These are phyloP conservation scores for Glutinoglossum americanum DNA, from an alignment of 495 filamentous ascomycete species.

Conservation along the genomic window DNA sequence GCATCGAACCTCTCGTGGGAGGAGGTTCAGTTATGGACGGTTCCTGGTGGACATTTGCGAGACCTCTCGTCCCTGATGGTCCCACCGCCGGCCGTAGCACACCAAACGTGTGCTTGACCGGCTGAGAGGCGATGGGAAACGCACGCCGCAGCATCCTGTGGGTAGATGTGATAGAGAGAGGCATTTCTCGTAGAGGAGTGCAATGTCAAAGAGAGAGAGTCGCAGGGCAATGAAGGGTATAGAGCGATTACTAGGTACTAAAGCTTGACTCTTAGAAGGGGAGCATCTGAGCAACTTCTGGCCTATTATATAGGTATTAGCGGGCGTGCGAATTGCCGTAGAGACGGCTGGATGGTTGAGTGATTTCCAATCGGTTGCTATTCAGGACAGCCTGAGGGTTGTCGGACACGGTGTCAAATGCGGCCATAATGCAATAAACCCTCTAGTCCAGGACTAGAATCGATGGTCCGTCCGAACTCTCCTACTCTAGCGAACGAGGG, in stretches of 20 bases:
- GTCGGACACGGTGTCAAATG: not conserved
- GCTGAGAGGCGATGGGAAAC: not conserved
- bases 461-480: not conserved
- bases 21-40: not conserved
- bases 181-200: not conserved
- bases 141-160: not conserved
- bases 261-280: not conserved
- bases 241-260: not conserved
- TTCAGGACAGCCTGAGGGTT: not conserved
- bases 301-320: not conserved
- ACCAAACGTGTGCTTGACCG: not conserved
- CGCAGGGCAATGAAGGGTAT: not conserved
- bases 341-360: not conserved
- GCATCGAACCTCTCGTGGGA: constrained; percentile 12
- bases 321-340: no score
- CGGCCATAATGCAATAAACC: not conserved
- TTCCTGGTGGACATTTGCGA: not conserved
- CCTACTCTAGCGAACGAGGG: no score
- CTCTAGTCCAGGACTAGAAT: not conserved
- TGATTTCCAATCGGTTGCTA: not conserved
- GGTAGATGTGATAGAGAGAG: not conserved
- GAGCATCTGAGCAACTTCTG: not conserved
- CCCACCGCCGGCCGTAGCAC: not conserved
- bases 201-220: not conserved
- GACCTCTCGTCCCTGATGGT: not conserved